These are phyloP conservation scores for Termitomyces titanicus DNA, from an alignment of 768 basidiomycete species.

Conservation along the genomic window DNA sequence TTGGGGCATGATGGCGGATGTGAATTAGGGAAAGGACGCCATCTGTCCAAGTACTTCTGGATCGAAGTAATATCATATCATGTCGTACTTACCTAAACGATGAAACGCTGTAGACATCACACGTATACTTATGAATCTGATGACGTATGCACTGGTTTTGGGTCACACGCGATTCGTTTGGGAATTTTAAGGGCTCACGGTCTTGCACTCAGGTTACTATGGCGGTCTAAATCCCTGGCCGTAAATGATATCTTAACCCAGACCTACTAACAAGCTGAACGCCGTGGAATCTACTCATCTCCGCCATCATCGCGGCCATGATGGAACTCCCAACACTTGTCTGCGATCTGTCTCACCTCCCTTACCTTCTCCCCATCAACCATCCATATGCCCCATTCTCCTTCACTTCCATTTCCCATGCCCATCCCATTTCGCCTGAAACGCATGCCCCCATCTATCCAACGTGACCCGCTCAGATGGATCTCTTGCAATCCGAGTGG, in stretches of 20 bases:
- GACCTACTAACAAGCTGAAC: not conserved
- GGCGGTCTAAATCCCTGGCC: too few species aligned
- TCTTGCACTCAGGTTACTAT: too few species aligned
- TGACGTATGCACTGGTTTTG: too few species aligned
- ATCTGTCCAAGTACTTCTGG: not conserved
- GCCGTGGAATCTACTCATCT: slow-evolving; percentile 3
- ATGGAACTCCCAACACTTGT: slow-evolving; percentile 29
- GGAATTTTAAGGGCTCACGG: too few species aligned
- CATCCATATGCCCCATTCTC: slow-evolving; percentile 69
- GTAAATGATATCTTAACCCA: too few species aligned
- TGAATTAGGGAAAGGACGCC: too few species aligned
- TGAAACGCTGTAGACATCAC: too few species aligned
- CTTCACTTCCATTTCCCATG: slow-evolving; percentile 54
- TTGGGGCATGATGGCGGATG: slow-evolving; percentile 15
- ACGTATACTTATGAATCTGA: too few species aligned
- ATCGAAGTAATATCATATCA: not conserved
- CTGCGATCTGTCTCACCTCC: slow-evolving; percentile 46
- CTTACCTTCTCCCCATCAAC: slow-evolving; percentile 52
- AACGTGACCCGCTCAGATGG: slow-evolving; percentile 71
- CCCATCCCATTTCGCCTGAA: slow-evolving; percentile 58
- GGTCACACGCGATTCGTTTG: too few species aligned
- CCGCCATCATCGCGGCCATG: not conserved
- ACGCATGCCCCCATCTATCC: slow-evolving; percentile 51
- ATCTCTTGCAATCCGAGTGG: slow-evolving; percentile 62
- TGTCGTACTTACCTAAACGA: not conserved